phyloP scores from a whole-genome alignment of 1,284 basidiomycete genomes.

The Ceratobasidium sp. region DNA sequence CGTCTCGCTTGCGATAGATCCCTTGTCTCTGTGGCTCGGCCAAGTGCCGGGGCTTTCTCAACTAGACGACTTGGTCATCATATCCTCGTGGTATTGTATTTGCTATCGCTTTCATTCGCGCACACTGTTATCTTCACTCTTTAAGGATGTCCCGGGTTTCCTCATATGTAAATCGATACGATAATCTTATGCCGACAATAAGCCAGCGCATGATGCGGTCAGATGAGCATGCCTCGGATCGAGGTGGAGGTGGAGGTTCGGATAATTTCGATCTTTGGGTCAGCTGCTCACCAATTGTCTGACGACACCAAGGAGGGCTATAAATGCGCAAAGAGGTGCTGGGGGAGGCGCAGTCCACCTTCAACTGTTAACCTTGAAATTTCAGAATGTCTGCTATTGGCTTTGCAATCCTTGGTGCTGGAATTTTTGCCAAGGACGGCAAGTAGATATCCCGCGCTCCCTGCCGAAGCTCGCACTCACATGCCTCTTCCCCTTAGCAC shows the following conservation, averaged over 20 bases:
- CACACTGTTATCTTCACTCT: slow-evolving; percentile 23
- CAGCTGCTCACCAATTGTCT: slow-evolving; percentile 15
- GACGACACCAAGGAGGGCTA: not conserved
- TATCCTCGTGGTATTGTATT: slow-evolving; percentile 25
- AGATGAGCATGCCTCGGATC: slow-evolving; percentile 5
- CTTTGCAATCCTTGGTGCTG: slow-evolving; percentile 76
- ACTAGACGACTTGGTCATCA: slow-evolving; percentile 60
- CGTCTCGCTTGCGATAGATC: slow-evolving; percentile 60
- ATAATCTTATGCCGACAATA: slow-evolving; percentile 40
- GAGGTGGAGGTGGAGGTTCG: slow-evolving; percentile 9
- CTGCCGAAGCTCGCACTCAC: not conserved
- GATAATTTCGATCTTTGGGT: slow-evolving; percentile 20
- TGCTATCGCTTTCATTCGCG: slow-evolving; percentile 35
- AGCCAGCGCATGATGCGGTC: not conserved
- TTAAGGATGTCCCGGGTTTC: slow-evolving; percentile 27
- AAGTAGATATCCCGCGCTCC: slow-evolving; percentile 19
- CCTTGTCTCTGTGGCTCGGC: slow-evolving; percentile 87
- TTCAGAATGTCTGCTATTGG: slow-evolving; percentile 52
- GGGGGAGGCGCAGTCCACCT: not conserved
- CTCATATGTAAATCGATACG: slow-evolving; percentile 34
- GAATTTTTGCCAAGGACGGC: slow-evolving; percentile 79
- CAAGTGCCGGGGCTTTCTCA: slow-evolving; percentile 90
- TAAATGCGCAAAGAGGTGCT: not conserved
- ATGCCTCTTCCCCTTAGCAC: slow-evolving; percentile 57
- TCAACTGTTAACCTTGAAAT: not conserved